These are phyloP conservation scores for Geranomyces michiganensis DNA, from an alignment of 192 early-diverging fungal genomes.

Conservation along the genomic window DNA sequence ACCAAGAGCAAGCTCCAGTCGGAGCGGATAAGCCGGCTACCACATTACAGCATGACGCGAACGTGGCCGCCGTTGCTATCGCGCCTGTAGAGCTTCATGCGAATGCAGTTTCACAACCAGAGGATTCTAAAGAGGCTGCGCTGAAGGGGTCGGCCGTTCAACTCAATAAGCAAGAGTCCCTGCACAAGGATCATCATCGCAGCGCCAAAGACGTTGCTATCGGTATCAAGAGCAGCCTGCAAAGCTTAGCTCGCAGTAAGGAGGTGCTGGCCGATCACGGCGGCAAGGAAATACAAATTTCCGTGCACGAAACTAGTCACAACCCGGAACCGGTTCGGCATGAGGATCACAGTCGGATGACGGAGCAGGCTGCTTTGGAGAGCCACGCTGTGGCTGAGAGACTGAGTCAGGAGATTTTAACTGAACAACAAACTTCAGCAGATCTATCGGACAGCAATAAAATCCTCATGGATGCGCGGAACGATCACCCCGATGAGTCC, in stretches of 20 bases:
- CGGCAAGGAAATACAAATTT: neutral
- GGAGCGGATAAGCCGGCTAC: neutral
- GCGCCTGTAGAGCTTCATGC: constrained; percentile 15
- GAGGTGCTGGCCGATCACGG: neutral
- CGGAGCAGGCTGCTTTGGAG: neutral
- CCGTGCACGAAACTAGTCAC: no score
- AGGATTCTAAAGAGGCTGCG: no score
- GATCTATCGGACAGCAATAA: no score
- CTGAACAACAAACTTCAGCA: neutral
- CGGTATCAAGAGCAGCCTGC: constrained; percentile 14
- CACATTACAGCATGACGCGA: neutral
- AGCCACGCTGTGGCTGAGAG: constrained; percentile 1
- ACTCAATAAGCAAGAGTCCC: neutral
- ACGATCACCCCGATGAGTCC: no score
- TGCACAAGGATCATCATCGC: neutral
- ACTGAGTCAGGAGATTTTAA: neutral
- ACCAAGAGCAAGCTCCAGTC: neutral
- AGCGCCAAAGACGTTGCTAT: constrained; percentile 14
- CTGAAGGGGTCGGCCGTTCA: no score
- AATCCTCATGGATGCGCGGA: no score
- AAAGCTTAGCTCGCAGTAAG: constrained; percentile 1
- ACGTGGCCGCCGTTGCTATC: neutral
- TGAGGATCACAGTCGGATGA: neutral
- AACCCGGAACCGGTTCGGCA: no score
- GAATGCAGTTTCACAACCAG: no score